Base-by-base conservation (phyloP, 2,329 filamentous ascomycete genomes). In the Neofusicoccum kwambonambiense region DNA sequence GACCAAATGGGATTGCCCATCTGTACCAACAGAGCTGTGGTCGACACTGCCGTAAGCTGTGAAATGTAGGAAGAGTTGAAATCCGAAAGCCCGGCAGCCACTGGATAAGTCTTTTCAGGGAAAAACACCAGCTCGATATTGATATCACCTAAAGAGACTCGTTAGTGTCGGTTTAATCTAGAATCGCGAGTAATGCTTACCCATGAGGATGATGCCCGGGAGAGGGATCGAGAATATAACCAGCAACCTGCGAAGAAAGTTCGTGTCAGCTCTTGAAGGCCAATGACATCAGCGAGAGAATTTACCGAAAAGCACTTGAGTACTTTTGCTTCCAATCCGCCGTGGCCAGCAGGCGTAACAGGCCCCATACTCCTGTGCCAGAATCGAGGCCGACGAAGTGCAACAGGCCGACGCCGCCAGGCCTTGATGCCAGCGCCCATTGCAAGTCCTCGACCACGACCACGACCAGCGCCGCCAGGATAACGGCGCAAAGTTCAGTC, bases 91-190 rank as follows among this genome's bases (percentile, higher is more conserved):
- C 60, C 60, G 4, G 60, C 60, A 35, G 47, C 47, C 1, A 44
- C 60, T 5, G 22, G 7, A 42, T 52, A 62, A 1, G 60, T 51
- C 8, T 51, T 27, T 37, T 62, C 49, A 8, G 45, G 47, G 37
- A 62, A 62, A 19, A 62, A 62, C 17, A 62, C 47, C 22, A 52
- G 60, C 47, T 62, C 45, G 13, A 62, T 62, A 22, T 47, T 52
- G 15, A 62, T 62, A 15, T 62, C 60, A 3, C 60, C 56, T 60
- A 42, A 7, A n/a, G 3, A 7, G 1, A 37, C 9, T 11, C 7
- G 54, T 60, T 39, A 60, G 56, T 8, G 15, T 13, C 12, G n/a
- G 12, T n/a, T 8, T 11, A 45, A 15, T 0, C 1, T 15, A 37
- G n/a, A 15, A 4, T 17, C 7, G 4, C 1, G 7, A 15, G 1